Base-by-base conservation (phyloP, 768 basidiomycete genomes). In the Cubamyces sp. region DNA sequence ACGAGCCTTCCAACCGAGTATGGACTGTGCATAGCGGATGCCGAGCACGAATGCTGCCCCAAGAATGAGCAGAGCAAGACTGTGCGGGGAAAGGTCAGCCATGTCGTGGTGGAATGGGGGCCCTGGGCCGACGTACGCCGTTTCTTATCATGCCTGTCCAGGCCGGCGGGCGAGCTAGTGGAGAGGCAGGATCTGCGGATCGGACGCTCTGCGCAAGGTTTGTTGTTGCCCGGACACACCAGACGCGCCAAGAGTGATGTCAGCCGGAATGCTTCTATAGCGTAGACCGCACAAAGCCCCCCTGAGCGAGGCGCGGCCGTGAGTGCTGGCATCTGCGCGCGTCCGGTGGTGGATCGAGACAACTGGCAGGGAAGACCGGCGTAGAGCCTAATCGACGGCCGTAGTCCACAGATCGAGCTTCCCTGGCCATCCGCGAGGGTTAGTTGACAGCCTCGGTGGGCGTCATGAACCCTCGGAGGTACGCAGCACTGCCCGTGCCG, bases 171-270 rank as follows among this genome's bases (percentile, higher is more conserved):
- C 42, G 5, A 15, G n/a, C 19, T 15, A 16, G 46, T 48, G 56
- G 47, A n/a, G 21, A 21, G 40, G 4, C 18, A 9, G 9, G 15
- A 39, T 39, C 21, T 15, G 15, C n/a, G 9, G 21, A 25, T 48
- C 56, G 23, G 42, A 57, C 46, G 56, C 56, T 43, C 56, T 48
- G 21, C 21, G n/a, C 39, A 48, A 48, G 56, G 46, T 57, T 57
- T 40, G 21, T 14, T 18, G 18, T 57, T 30, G 34, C 9, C 4
- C 34, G 34, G 9, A 34, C 34, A 34, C 5, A 5, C 5, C 46
- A 21, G 30, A 47, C 21, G 48, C 56, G 46, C 56, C 56, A 49
- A 49, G 56, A 30, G 56, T 54, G 56, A 49, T 57, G 56, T 57
- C 46, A 57, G 28, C 23, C 23, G 46, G 19, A 19, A 25, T 34